A percentile compares a stretch with the other conserved stretches of the same genome.
Conservation (phyloP, 768 basidiomycete genomes). For the Leccinum ochraceum region DNA sequence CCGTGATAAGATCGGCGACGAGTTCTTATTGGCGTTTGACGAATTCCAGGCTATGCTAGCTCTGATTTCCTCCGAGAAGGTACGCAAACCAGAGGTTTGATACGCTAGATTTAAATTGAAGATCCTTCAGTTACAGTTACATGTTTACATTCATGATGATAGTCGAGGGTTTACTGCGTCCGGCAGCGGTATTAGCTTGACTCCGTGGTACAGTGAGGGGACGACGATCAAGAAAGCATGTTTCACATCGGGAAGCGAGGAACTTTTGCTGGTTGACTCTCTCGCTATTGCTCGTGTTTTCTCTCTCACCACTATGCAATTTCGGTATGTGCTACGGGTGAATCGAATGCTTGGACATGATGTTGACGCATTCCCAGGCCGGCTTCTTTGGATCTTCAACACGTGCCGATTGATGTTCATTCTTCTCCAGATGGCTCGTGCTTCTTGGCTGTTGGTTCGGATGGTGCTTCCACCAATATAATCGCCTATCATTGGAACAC, state of each 20-base stretch:
- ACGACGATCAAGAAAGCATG: conserved; percentile 37
- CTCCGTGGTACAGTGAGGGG: conserved; percentile 44
- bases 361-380: conserved; percentile 36
- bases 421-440: conserved; percentile 60
- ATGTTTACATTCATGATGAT: conserved; percentile 53
- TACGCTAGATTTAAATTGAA: conserved; percentile 1
- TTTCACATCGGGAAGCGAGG: conserved; percentile 53
- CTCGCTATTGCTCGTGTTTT: conserved; percentile 47
- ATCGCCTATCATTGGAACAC: conserved; percentile 56
- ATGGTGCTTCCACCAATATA: conserved; percentile 23
- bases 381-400: conserved; percentile 43
- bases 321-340: conserved; percentile 40
- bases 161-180: conserved; percentile 42
- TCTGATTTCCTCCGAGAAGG: conserved; percentile 19
- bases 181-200: conserved; percentile 44
- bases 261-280: conserved; percentile 52
- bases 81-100: conserved; percentile 12
- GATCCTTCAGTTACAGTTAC: conserved; percentile 35
- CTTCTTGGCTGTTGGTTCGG: conserved; percentile 37
- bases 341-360: background rate
- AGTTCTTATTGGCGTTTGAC: too few species aligned
- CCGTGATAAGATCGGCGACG: too few species aligned
- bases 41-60: too few species aligned
- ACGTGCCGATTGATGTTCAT: conserved; percentile 35
- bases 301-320: conserved; percentile 54